phyloP scores from a whole-genome alignment of 164 flowering plant genomes.

The Piper betle region DNA sequence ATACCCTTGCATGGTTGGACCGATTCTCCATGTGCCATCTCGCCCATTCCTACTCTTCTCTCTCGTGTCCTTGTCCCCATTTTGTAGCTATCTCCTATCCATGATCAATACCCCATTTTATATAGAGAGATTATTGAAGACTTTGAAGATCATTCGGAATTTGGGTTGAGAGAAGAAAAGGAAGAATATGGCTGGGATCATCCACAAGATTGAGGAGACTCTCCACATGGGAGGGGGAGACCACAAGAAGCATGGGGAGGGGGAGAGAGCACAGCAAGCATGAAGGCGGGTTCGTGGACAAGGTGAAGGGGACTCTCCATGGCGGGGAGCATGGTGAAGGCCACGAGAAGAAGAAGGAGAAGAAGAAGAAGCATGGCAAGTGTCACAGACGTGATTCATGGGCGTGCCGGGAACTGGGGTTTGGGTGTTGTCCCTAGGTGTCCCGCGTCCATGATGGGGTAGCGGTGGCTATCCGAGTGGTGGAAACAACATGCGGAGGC shows the following conservation, averaged over 20 bases:
- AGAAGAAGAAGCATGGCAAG: neutral
- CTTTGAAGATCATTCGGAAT: neutral
- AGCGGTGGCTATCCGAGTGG: no score
- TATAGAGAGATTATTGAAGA: neutral
- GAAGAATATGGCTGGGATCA: slow-evolving; percentile 37
- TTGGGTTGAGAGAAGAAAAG: neutral
- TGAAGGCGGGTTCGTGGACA: slow-evolving; percentile 26
- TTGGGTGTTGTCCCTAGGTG: no score
- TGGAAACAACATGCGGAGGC: no score
- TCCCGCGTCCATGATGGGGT: no score
- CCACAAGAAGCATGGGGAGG: slow-evolving; percentile 11
- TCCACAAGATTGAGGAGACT: slow-evolving; percentile 45
- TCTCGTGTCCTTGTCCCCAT: no score
- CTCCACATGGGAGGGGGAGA: slow-evolving; percentile 42
- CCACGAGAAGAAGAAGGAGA: neutral
- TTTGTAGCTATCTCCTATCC: no score
- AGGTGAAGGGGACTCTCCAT: slow-evolving; percentile 2
- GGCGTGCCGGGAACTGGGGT: no score
- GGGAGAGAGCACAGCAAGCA: slow-evolving; percentile 7
- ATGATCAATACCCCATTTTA: no score
- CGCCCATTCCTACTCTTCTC: no score
- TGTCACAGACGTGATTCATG: no score
- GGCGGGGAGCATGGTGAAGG: neutral
- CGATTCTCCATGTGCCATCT: no score
- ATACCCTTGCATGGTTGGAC: no score